Conservation (phyloP, 805 yeast species). For the Pichia ethanolica region DNA sequence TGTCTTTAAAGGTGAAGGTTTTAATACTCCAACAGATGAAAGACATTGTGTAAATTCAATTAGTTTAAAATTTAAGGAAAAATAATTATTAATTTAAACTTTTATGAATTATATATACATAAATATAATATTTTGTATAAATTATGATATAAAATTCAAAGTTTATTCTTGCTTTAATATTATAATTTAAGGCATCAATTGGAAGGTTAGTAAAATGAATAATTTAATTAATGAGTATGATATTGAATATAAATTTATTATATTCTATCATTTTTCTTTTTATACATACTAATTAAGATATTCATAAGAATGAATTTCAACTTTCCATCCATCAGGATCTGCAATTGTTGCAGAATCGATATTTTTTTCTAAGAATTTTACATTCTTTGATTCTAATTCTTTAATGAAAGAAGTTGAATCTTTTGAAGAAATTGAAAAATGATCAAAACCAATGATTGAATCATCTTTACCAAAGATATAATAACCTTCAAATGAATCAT, state of each 20-base stretch:
- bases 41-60: slow-evolving; percentile 94
- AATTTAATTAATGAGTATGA: too few relatives aligned
- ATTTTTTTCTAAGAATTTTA: slow-evolving; percentile 51
- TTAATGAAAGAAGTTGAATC: slow-evolving; percentile 53
- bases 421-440: slow-evolving; percentile 64
- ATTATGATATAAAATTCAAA: too few relatives aligned
- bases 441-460: slow-evolving; percentile 74
- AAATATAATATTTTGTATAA: too few relatives aligned
- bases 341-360: slow-evolving; percentile 61
- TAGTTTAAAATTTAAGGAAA: slow-evolving; percentile 51
- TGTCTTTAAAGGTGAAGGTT: slow-evolving; percentile 91
- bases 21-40: slow-evolving; percentile 73
- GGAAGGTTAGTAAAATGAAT: too few relatives aligned
- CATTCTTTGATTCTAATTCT: slow-evolving; percentile 36
- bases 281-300: slow-evolving; percentile 18
- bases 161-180: too few relatives aligned
- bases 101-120: too few relatives aligned
- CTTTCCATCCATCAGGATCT: slow-evolving; percentile 88
- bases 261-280: neutral
- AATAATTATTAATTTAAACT: too few relatives aligned
- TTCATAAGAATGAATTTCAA: slow-evolving; percentile 48
- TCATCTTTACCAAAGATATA: slow-evolving; percentile 68
- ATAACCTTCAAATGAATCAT: slow-evolving; percentile 60
- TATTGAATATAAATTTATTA: too few relatives aligned
- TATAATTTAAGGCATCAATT: too few relatives aligned